These are phyloP conservation scores for Starmerella ratchasimensis DNA, from an alignment of 805 yeast genomes.

Conservation along the genomic window DNA sequence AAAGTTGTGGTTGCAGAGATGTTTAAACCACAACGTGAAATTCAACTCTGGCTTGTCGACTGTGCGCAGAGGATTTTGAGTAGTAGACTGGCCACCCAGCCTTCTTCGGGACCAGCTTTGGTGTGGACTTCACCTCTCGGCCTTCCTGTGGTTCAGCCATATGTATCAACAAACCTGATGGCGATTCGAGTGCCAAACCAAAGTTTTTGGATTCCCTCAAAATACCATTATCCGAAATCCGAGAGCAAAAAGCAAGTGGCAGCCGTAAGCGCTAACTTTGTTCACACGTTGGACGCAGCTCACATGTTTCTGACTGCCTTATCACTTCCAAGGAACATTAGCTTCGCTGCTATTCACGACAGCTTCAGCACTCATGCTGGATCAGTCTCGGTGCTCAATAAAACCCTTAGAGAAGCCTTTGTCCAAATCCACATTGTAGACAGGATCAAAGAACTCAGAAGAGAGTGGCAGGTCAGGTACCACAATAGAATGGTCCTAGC, in stretches of 20 bases:
- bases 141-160: slow-evolving; percentile 86
- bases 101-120: slow-evolving; percentile 17
- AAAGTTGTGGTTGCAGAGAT: slow-evolving; percentile 1
- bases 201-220: slow-evolving; percentile 63
- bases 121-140: slow-evolving; percentile 84
- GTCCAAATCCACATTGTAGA: slow-evolving; percentile 55
- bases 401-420: slow-evolving; percentile 54
- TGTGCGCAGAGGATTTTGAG: slow-evolving; percentile 63
- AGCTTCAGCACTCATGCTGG: slow-evolving; percentile 90
- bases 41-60: slow-evolving; percentile 75
- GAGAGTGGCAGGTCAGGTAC: slow-evolving; percentile 66
- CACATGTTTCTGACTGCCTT: slow-evolving; percentile 76
- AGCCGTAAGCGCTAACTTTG: slow-evolving; percentile 80
- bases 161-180: slow-evolving; percentile 46
- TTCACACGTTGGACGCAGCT: slow-evolving; percentile 83
- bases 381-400: slow-evolving; percentile 54
- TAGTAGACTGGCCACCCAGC: slow-evolving; percentile 51
- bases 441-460: slow-evolving; percentile 46
- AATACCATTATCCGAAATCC: slow-evolving; percentile 59
- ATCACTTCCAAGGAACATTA: slow-evolving; percentile 43
- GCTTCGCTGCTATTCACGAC: slow-evolving; percentile 87
- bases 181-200: slow-evolving; percentile 63
- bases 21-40: slow-evolving; percentile 3
- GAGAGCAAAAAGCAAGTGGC: slow-evolving; percentile 68
- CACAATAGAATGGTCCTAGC: slow-evolving; percentile 45